Percentiles rank a stretch among this genome's conserved stretches.
Evolutionary conservation across 139 green algal genomes (phyloP).

Genomic region (Tetraselmis striata): DNA sequence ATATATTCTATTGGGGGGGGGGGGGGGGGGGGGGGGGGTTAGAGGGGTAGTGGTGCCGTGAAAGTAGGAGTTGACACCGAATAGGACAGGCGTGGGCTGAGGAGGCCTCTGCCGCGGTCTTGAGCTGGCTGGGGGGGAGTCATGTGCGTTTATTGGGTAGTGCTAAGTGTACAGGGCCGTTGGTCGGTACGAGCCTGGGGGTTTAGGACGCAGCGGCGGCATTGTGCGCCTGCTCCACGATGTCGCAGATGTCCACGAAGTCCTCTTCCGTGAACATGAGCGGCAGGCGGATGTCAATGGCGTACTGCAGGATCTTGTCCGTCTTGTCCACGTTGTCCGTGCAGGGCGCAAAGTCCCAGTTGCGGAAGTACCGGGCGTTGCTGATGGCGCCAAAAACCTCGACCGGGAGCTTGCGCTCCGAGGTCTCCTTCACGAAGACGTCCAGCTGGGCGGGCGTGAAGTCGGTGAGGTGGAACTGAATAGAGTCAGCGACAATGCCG

Average conservation of each 20-base stretch:
- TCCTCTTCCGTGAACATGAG: conserved; percentile 14
- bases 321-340: conserved; percentile 12
- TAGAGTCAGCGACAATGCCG: conserved; percentile 12
- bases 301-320: conserved; percentile 12
- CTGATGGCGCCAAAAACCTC: conserved; percentile 15
- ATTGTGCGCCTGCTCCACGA: too few relatives aligned
- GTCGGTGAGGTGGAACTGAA: conserved; percentile 25
- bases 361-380: conserved; percentile 23
- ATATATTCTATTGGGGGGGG: too few relatives aligned
- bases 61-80: too few relatives aligned
- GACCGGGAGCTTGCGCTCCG: conserved; percentile 13
- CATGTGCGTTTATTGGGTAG: too few relatives aligned
- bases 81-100: too few relatives aligned
- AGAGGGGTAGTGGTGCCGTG: too few relatives aligned
- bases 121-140: too few relatives aligned
- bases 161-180: too few relatives aligned
- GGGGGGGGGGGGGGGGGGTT: too few relatives aligned
- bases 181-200: too few relatives aligned
- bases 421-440: conserved; percentile 6
- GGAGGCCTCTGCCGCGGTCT: too few relatives aligned
- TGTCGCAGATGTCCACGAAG: conserved; percentile 15
- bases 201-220: too few relatives aligned
- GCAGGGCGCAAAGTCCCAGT: conserved; percentile 15
- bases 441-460: conserved; percentile 15
- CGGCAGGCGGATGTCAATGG: conserved; percentile 14